These are phyloP conservation scores for Globisporangium nagaii DNA, from an alignment of 352 stramenopile species.

Conservation along the genomic window DNA sequence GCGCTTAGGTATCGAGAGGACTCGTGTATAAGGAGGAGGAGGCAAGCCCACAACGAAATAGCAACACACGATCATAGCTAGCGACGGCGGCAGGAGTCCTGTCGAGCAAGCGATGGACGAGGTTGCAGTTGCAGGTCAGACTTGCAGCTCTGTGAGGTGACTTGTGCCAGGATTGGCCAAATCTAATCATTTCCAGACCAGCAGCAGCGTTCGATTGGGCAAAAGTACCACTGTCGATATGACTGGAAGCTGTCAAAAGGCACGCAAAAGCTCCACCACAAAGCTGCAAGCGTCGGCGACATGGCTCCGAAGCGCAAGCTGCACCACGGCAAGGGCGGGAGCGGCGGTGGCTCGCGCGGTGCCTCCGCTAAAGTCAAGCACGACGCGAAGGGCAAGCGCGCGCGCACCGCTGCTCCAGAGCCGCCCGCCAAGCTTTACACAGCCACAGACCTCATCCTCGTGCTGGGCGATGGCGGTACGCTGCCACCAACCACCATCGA, in stretches of 20 bases:
- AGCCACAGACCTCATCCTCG: constrained; percentile 48
- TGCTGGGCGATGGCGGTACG: constrained; percentile 70
- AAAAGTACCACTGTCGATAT: too few relatives aligned
- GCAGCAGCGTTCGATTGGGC: too few relatives aligned
- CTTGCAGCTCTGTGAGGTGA: too few relatives aligned
- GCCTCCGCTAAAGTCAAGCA: constrained; percentile 4
- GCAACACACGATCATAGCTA: too few relatives aligned
- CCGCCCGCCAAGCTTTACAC: constrained; percentile 37
- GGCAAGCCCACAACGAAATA: not conserved
- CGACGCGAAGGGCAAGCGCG: constrained; percentile 18
- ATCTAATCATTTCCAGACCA: too few relatives aligned
- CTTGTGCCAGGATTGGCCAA: too few relatives aligned
- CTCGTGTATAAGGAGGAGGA: not conserved
- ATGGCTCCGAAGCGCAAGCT: constrained; percentile 31
- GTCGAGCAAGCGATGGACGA: too few relatives aligned
- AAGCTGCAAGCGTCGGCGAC: too few relatives aligned
- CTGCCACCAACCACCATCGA: too few relatives aligned
- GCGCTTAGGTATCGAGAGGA: not conserved
- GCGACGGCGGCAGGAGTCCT: too few relatives aligned
- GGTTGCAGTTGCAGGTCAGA: too few relatives aligned
- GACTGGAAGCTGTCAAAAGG: too few relatives aligned
- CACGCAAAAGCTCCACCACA: constrained; percentile 16
- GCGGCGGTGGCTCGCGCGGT: constrained; percentile 10
- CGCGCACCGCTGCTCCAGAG: constrained; percentile 6
- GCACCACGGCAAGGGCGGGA: constrained; percentile 18